phyloP scores from a whole-genome alignment of 352 stramenopile genomes.

The Globisporangium lucens region DNA sequence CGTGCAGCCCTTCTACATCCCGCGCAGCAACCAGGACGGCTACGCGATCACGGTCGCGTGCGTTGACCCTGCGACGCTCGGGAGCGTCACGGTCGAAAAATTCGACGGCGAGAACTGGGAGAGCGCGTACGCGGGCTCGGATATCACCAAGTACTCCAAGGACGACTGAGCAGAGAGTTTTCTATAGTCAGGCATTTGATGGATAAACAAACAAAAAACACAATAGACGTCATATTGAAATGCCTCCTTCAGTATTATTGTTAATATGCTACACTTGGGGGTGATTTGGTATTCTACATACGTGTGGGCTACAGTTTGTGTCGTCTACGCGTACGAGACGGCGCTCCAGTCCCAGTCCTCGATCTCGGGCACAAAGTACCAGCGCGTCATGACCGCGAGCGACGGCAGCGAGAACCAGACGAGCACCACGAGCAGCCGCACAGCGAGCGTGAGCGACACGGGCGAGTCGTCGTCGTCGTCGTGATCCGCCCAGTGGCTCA shows the following conservation, averaged over 20 bases:
- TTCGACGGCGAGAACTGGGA: constrained; percentile 85
- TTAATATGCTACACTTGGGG: background rate
- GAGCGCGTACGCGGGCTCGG: constrained; percentile 26
- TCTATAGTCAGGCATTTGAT: background rate
- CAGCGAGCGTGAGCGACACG: constrained; percentile 7
- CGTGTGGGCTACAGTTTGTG: background rate
- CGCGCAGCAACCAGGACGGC: constrained; percentile 78
- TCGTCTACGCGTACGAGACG: constrained; percentile 1
- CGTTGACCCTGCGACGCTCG: constrained; percentile 49
- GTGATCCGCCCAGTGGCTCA: constrained; percentile 8
- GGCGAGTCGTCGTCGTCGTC: background rate
- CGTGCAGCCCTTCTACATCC: constrained; percentile 79
- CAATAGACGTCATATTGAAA: background rate
- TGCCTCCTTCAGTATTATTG: background rate
- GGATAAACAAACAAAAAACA: background rate
- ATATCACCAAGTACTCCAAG: constrained; percentile 41
- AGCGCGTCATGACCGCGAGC: constrained; percentile 14
- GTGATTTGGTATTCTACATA: background rate
- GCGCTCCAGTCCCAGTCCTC: constrained; percentile 1
- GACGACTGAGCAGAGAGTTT: background rate
- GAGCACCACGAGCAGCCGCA: constrained; percentile 25
- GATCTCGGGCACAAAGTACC: constrained; percentile 13
- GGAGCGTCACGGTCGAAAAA: constrained; percentile 45
- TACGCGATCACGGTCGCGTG: constrained; percentile 74
- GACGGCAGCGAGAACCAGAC: constrained; percentile 22